These are phyloP conservation scores for Nissolia schottii DNA, from an alignment of 306 rosid species.

Conservation along the genomic window DNA sequence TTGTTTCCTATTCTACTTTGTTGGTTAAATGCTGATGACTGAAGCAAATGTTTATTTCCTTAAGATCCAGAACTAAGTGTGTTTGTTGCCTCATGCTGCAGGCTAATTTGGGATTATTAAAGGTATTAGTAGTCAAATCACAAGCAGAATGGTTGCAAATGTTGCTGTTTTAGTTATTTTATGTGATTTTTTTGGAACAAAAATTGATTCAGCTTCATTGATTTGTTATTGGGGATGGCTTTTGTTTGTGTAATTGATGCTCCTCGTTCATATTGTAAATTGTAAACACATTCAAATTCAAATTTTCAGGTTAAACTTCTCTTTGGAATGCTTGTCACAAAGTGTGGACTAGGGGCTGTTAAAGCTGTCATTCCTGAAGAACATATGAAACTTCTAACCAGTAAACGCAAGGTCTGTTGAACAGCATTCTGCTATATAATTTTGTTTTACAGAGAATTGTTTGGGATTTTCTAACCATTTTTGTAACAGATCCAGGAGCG, in stretches of 20 bases:
- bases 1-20: constrained; percentile 18
- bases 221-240: constrained; percentile 2
- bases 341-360: constrained; percentile 85
- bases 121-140: constrained; percentile 88
- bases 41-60: constrained; percentile 3
- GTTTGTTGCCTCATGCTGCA: constrained; percentile 32
- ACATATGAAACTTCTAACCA: constrained; percentile 86
- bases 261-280: constrained; percentile 2
- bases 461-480: background rate
- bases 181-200: background rate
- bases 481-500: constrained; percentile 66
- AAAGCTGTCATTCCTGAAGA: constrained; percentile 90
- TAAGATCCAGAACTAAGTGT: background rate
- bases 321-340: constrained; percentile 69
- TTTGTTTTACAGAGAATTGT: background rate
- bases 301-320: constrained; percentile 74
- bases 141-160: constrained; percentile 63
- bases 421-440: background rate
- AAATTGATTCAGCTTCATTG: constrained; percentile 2
- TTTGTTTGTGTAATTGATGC: constrained; percentile 6
- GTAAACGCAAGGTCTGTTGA: constrained; percentile 72
- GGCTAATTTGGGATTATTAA: constrained; percentile 89
- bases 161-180: constrained; percentile 24
- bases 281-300: background rate
- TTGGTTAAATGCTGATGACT: constrained; percentile 11